Conservation (phyloP, 2,329 filamentous ascomycete genomes). For the Cytospora mali region DNA sequence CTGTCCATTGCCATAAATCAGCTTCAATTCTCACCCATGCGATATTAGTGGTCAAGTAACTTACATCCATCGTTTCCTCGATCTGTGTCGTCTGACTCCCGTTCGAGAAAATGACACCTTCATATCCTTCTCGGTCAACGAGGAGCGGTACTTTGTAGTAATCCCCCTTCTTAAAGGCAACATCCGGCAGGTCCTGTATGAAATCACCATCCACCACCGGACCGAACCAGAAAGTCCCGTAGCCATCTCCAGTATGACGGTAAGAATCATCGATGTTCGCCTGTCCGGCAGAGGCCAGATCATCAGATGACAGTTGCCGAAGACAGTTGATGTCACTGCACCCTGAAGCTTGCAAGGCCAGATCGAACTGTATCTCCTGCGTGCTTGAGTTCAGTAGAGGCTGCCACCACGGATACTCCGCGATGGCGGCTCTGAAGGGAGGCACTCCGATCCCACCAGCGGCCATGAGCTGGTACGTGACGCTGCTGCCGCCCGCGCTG, state of each 20-base stretch:
- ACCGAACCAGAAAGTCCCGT: slow-evolving; percentile 19
- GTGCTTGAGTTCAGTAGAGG: slow-evolving; percentile 46
- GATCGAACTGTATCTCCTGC: slow-evolving; percentile 51
- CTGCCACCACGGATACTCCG: slow-evolving; percentile 53
- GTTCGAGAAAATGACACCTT: slow-evolving; percentile 16
- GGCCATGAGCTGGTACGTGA: slow-evolving; percentile 53
- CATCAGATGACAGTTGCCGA: slow-evolving; percentile 31
- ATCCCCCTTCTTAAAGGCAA: slow-evolving; percentile 47
- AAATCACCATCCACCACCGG: slow-evolving; percentile 47
- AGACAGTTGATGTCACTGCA: slow-evolving; percentile 49
- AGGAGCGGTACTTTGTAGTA: slow-evolving; percentile 58
- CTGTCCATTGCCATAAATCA: not conserved
- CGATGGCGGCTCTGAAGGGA: slow-evolving; percentile 50
- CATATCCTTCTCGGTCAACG: slow-evolving; percentile 16
- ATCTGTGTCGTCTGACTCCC: slow-evolving; percentile 12
- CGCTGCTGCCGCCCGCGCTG: slow-evolving; percentile 61
- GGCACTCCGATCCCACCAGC: slow-evolving; percentile 48
- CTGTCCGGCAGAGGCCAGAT: slow-evolving; percentile 9
- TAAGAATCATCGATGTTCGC: slow-evolving; percentile 1
- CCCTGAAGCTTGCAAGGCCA: slow-evolving; percentile 39
- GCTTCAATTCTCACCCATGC: not conserved
- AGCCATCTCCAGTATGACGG: not conserved
- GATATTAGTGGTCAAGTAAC: not conserved
- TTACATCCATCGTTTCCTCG: slow-evolving; percentile 18
- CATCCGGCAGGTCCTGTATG: slow-evolving; percentile 45